Base-by-base conservation (phyloP, 345 rosid genomes). In the Cardamine occulta region DNA sequence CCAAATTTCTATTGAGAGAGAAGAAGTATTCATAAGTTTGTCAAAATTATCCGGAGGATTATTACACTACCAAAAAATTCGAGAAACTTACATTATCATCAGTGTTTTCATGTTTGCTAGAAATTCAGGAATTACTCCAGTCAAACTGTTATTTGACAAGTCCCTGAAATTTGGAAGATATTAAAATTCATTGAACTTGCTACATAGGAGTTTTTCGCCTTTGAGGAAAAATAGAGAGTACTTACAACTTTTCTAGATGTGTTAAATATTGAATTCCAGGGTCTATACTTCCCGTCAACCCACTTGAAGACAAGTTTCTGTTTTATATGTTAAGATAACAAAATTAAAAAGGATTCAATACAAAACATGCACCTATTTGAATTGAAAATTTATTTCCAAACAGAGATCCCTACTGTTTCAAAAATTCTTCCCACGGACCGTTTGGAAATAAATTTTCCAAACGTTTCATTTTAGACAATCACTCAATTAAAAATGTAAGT, bases 91-190 rank as follows among this genome's bases (percentile, higher is more conserved):
- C 89, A 89, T 64, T 58, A 73, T 0, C 49, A 34, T 63, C 70
- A 89, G 39, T 13, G 56, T 74, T 12, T 80, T 24, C 82, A 88
- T 29, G 1, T 71, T 63, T 1, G 90, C 78, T 2, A 90, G 80
- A 70, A 79, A 79, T 7, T 68, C 79, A 0, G 92, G 92, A 2
- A 89, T 19, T 2, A 14, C 4, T 37, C 92, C 89, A 3, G 45
- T 72, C 49, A 89, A 60, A 40, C 6, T 79, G 32, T 85, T 87
- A 53, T 78, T 72, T 4, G 93, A 90, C 26, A 88, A 81, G 53
- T 88, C 92, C 82, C 96, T 89, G 76, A 15, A 21, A 9, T 23
- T 45, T 58, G 23, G 1, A 58, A 75, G 11, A 55, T 5, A 42
- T 54, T 26, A 64, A 35, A 21, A 40, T 0, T 34, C 24, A 56